These are phyloP conservation scores for Neonectria magnoliae DNA, from an alignment of 2,329 filamentous ascomycete genomes.

Conservation along the genomic window DNA sequence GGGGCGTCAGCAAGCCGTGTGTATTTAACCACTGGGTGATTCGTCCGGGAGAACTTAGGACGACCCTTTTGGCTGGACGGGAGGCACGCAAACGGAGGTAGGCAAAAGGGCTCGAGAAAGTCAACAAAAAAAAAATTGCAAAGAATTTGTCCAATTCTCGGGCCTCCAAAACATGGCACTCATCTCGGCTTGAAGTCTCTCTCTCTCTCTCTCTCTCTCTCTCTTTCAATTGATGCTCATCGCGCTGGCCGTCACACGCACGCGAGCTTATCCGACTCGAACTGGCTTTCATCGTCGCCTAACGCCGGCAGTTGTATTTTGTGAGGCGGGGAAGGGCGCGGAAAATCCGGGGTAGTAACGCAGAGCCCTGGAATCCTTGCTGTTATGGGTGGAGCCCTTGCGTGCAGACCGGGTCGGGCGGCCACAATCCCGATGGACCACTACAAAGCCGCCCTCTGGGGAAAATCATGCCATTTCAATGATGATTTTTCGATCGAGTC, in stretches of 20 bases:
- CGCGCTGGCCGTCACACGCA: slow-evolving; percentile 4
- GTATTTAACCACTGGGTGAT: slow-evolving; percentile 29
- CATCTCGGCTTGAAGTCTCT: not conserved
- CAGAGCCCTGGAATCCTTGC: slow-evolving; percentile 29
- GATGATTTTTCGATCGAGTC: not conserved
- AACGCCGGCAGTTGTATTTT: slow-evolving; percentile 34
- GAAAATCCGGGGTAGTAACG: slow-evolving; percentile 45
- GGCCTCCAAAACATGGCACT: not conserved
- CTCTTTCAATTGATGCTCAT: not conserved
- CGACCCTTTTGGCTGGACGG: not conserved
- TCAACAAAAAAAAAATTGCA: not conserved
- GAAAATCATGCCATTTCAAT: slow-evolving; percentile 19
- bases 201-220: too few relatives aligned
- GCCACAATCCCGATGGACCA: slow-evolving; percentile 10
- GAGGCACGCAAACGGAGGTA: not conserved
- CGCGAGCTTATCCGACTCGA: slow-evolving; percentile 20
- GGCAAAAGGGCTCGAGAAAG: not conserved
- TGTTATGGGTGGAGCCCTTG: slow-evolving; percentile 33
- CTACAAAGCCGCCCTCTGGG: slow-evolving; percentile 2
- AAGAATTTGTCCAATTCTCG: not conserved
- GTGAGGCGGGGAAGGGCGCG: slow-evolving; percentile 28
- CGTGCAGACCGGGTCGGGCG: slow-evolving; percentile 7
- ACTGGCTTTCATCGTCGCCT: slow-evolving; percentile 18
- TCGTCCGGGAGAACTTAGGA: slow-evolving; percentile 31
- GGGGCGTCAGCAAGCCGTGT: slow-evolving; percentile 15